phyloP scores from a whole-genome alignment of 2,329 filamentous ascomycete genomes.

The Aspergillus vadensis region DNA sequence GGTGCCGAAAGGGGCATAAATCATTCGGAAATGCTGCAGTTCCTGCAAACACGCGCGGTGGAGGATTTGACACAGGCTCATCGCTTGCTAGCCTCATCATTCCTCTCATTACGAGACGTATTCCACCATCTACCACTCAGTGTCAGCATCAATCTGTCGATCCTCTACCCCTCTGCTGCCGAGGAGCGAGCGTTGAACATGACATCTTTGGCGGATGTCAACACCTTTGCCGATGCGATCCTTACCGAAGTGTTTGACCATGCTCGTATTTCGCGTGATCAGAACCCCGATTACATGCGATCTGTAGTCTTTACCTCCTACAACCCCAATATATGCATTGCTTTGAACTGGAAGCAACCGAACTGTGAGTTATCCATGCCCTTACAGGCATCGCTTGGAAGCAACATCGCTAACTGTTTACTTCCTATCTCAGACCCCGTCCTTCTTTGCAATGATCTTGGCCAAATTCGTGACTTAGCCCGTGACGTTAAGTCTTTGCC shows the following conservation, averaged over 20 bases:
- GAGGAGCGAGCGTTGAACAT: conserved; percentile 73
- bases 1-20: conserved; percentile 42
- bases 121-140: conserved; percentile 72
- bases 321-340: conserved; percentile 85
- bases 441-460: conserved; percentile 90
- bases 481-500: conserved; percentile 41
- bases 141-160: conserved; percentile 88
- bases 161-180: conserved; percentile 76
- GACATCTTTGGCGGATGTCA: conserved; percentile 78
- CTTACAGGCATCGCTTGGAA: not conserved
- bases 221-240: conserved; percentile 80
- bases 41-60: conserved; percentile 34
- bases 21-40: conserved; percentile 30
- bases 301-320: conserved; percentile 95
- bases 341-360: conserved; percentile 98
- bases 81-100: conserved; percentile 70
- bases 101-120: conserved; percentile 77
- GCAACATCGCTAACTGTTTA: conserved; percentile 10
- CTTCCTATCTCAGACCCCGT: conserved; percentile 65
- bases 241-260: conserved; percentile 89
- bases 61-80: conserved; percentile 66
- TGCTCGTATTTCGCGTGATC: conserved; percentile 67
- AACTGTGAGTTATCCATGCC: conserved; percentile 66
- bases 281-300: conserved; percentile 71
- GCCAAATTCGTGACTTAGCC: conserved; percentile 50